phyloP scores from a whole-genome alignment of 805 yeast genomes.

The Nakazawaea siamensis region DNA sequence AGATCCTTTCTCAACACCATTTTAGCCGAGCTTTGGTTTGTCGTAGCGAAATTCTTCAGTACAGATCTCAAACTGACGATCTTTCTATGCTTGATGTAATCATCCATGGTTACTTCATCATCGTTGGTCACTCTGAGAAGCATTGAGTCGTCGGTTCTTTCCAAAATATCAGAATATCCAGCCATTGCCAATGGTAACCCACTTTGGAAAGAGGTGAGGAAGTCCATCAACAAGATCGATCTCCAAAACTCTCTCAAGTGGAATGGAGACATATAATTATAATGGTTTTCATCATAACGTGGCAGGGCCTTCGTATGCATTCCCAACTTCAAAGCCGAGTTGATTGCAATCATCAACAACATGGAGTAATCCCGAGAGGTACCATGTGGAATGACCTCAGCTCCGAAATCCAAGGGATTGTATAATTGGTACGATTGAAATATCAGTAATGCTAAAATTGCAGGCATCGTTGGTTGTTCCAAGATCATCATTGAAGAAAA shows the following conservation, averaged over 20 bases:
- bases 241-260: slow-evolving; percentile 11
- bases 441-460: slow-evolving; percentile 1
- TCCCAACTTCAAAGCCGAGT: slow-evolving; percentile 9
- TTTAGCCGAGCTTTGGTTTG: slow-evolving; percentile 3
- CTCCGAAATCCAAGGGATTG: slow-evolving; percentile 9
- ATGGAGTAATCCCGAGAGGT: slow-evolving; percentile 9
- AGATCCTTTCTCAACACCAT: slow-evolving; percentile 1
- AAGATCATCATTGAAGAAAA: slow-evolving; percentile 10
- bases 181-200: slow-evolving; percentile 9
- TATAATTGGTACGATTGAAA: slow-evolving; percentile 6
- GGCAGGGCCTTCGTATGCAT: slow-evolving; percentile 4
- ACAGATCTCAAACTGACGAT: slow-evolving; percentile 2
- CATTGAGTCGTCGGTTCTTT: slow-evolving; percentile 2
- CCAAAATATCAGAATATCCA: slow-evolving; percentile 6
- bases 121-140: slow-evolving; percentile 1
- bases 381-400: slow-evolving; percentile 9
- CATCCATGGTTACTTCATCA: not conserved
- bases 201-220: slow-evolving; percentile 5
- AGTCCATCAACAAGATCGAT: slow-evolving; percentile 6
- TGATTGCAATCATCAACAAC: slow-evolving; percentile 6
- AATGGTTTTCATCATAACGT: slow-evolving; percentile 4
- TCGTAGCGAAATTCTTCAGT: not conserved
- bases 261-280: slow-evolving; percentile 7
- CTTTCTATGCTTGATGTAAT: slow-evolving; percentile 1
- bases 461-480: slow-evolving; percentile 9